Evolutionary conservation across 179 eudicot genomes (phyloP).

Genomic region (Silene noctiflora): DNA sequence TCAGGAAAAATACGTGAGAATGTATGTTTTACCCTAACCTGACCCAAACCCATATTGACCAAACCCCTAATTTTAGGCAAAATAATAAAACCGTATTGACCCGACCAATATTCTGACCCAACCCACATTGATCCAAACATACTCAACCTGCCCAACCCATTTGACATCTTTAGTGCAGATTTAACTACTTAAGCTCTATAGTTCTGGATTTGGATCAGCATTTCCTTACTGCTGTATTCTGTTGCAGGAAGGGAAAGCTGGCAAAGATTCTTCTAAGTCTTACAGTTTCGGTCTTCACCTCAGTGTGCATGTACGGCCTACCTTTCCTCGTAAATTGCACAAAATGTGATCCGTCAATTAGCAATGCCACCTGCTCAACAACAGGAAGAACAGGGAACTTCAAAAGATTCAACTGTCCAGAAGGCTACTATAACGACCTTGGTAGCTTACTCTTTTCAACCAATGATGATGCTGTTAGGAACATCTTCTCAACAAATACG

Average conservation of each 20-base stretch:
- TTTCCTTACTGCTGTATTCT: slow-evolving; percentile 2
- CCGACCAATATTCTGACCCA: too few relatives aligned
- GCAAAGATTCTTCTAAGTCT: slow-evolving; percentile 67
- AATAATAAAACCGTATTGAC: background rate
- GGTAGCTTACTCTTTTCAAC: slow-evolving; percentile 89
- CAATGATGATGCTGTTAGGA: slow-evolving; percentile 76
- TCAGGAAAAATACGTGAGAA: background rate
- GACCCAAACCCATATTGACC: background rate
- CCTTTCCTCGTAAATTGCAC: slow-evolving; percentile 74
- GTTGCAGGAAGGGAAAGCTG: slow-evolving; percentile 77
- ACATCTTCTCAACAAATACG: slow-evolving; percentile 41
- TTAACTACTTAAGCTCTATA: background rate
- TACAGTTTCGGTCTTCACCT: slow-evolving; percentile 67
- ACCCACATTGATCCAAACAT: background rate
- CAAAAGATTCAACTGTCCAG: slow-evolving; percentile 83
- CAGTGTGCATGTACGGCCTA: slow-evolving; percentile 65
- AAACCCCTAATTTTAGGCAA: background rate
- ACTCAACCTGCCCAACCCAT: background rate
- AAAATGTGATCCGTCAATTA: slow-evolving; percentile 51
- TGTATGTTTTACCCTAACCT: background rate
- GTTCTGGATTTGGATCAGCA: background rate
- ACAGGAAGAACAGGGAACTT: slow-evolving; percentile 67
- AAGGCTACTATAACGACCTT: slow-evolving; percentile 77
- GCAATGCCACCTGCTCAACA: slow-evolving; percentile 49
- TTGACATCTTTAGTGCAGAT: background rate